A percentile compares a stretch with the other conserved stretches of the same genome.
Evolutionary conservation across 805 yeast species (phyloP).

Genomic region (Pichia ethanolica): DNA sequence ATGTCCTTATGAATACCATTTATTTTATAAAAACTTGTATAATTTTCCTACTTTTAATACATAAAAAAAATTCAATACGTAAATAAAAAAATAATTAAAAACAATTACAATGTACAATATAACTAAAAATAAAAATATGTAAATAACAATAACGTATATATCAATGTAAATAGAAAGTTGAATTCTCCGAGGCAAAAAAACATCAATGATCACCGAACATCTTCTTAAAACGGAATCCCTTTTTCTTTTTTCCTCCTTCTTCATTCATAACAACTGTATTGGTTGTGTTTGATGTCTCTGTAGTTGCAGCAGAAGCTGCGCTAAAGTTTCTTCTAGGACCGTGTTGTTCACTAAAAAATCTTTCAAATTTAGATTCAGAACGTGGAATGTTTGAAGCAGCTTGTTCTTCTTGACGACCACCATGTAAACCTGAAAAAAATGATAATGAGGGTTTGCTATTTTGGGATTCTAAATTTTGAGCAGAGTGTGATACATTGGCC

Average conservation of each 20-base stretch:
- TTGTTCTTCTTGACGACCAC: background rate
- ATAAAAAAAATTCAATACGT: background rate
- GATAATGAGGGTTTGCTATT: background rate
- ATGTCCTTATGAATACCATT: background rate
- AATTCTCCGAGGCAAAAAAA: background rate
- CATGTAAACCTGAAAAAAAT: background rate
- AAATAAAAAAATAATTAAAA: too few relatives aligned
- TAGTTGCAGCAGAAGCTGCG: constrained; percentile 7
- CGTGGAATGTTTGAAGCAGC: background rate
- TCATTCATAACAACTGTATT: constrained; percentile 9
- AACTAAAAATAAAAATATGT: background rate
- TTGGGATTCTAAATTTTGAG: background rate
- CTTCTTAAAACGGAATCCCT: constrained; percentile 27
- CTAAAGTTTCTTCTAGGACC: constrained; percentile 13
- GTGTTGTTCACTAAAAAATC: constrained; percentile 10
- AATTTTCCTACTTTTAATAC: background rate
- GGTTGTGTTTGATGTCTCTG: constrained; percentile 5
- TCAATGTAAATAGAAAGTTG: background rate
- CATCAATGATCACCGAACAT: constrained; percentile 23
- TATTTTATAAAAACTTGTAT: background rate
- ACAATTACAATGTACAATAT: background rate
- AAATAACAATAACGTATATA: background rate
- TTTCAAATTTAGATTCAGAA: constrained; percentile 11
- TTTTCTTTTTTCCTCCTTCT: constrained; percentile 22
- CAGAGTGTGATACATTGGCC: background rate